A percentile compares a stretch with the other conserved stretches of the same genome.
Evolutionary conservation across 495 filamentous ascomycete species (phyloP).

Genomic region (Neurospora sp.): DNA sequence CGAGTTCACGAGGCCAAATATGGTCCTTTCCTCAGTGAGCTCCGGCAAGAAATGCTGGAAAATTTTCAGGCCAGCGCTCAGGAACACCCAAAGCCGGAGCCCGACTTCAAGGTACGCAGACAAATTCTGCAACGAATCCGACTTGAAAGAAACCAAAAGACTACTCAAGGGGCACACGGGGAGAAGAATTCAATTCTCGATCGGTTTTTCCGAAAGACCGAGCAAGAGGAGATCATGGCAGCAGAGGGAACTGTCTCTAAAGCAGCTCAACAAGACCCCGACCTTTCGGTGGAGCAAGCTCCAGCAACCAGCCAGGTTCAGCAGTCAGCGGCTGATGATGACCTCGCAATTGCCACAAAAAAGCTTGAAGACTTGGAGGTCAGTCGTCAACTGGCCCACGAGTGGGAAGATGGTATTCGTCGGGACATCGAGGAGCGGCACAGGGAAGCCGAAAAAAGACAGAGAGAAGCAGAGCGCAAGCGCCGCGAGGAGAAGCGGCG

Average conservation of each 20-base stretch:
- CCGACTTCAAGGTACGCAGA: not conserved
- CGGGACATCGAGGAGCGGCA: conserved; percentile 2
- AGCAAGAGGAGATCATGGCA: not conserved
- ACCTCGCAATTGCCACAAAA: conserved; percentile 6
- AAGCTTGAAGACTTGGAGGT: conserved; percentile 14
- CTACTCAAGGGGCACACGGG: not conserved
- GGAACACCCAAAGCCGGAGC: not conserved
- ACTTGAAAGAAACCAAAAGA: not conserved
- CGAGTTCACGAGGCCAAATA: conserved; percentile 8
- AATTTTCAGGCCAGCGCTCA: not conserved
- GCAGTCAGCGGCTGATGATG: not conserved
- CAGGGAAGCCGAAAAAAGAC: not conserved
- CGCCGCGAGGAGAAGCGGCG: conserved; percentile 13
- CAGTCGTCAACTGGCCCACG: conserved; percentile 8
- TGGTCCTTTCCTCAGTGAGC: conserved; percentile 4
- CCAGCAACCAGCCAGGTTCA: not conserved
- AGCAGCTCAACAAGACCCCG: not conserved
- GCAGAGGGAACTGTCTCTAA: not conserved
- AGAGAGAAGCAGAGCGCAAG: conserved; percentile 6
- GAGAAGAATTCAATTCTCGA: not conserved
- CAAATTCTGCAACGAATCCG: not conserved
- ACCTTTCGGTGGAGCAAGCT: not conserved
- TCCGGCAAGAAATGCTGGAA: conserved; percentile 8
- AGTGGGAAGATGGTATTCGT: conserved; percentile 2
- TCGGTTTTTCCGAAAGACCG: not conserved